These are phyloP conservation scores for Penicillium taxi DNA, from an alignment of 495 filamentous ascomycete genomes.

Conservation along the genomic window DNA sequence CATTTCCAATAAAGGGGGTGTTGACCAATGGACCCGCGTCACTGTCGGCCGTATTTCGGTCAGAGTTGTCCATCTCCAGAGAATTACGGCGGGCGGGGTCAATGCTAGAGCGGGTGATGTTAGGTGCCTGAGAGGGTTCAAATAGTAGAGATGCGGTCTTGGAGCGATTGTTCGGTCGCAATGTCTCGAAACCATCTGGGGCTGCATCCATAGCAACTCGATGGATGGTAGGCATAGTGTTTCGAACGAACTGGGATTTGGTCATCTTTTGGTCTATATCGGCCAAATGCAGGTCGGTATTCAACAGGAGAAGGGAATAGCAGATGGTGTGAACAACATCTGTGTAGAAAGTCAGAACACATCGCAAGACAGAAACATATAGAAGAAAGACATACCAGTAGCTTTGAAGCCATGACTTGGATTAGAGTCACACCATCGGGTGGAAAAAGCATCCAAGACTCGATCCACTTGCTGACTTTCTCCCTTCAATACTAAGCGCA, in stretches of 20 bases:
- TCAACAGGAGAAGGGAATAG: conserved; percentile 90
- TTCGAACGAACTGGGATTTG: conserved; percentile 85
- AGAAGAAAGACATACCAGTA: conserved; percentile 62
- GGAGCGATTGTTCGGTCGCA: conserved; percentile 36
- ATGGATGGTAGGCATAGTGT: conserved; percentile 85
- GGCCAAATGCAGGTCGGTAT: conserved; percentile 91
- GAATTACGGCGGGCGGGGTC: conserved; percentile 16
- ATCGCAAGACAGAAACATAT: not conserved
- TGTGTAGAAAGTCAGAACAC: conserved; percentile 18
- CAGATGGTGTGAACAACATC: conserved; percentile 97
- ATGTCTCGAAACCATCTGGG: conserved; percentile 56
- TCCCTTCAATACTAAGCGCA: conserved; percentile 73
- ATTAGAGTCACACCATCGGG: conserved; percentile 91
- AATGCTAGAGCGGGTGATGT: conserved; percentile 18
- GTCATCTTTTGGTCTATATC: conserved; percentile 98
- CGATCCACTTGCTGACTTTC: conserved; percentile 97
- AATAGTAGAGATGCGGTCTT: conserved; percentile 12
- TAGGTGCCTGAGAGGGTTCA: conserved; percentile 10
- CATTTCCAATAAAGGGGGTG: conserved; percentile 64
- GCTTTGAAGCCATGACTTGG: conserved; percentile 90
- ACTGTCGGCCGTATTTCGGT: conserved; percentile 23
- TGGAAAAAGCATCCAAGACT: conserved; percentile 80
- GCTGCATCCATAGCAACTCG: conserved; percentile 63
- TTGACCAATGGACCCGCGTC: conserved; percentile 62
- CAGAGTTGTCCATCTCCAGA: conserved; percentile 19